These are phyloP conservation scores for Haplosporangium sp. DNA, from an alignment of 371 early-diverging fungal species.

Conservation along the genomic window DNA sequence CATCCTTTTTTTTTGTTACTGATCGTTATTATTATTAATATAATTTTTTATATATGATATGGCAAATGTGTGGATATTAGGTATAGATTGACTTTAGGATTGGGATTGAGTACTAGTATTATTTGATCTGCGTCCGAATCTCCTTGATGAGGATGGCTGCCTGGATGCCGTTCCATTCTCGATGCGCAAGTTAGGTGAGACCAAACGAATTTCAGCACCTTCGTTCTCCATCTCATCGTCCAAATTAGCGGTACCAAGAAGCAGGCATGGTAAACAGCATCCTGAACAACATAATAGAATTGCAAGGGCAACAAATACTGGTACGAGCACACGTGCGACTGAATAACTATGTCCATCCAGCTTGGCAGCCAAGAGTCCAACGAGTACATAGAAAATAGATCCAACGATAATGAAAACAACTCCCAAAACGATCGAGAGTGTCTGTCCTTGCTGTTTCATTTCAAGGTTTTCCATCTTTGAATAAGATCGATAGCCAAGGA, in stretches of 20 bases:
- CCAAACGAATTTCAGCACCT: constrained; percentile 41
- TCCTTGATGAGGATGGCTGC: constrained; percentile 16
- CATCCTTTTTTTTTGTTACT: no score
- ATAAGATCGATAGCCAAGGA: constrained; percentile 60
- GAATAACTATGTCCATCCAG: constrained; percentile 68
- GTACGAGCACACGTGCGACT: constrained; percentile 79
- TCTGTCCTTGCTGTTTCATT: constrained; percentile 63
- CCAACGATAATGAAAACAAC: constrained; percentile 68
- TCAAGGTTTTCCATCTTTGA: constrained; percentile 64
- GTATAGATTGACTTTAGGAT: background rate
- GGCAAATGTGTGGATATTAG: background rate
- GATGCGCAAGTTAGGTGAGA: constrained; percentile 50
- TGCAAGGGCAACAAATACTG: constrained; percentile 82
- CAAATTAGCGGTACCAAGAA: constrained; percentile 25
- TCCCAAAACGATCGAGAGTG: constrained; percentile 62
- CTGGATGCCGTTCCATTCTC: constrained; percentile 23
- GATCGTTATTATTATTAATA: background rate
- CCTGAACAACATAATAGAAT: constrained; percentile 78
- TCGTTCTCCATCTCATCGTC: constrained; percentile 41
- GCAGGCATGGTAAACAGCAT: constrained; percentile 79
- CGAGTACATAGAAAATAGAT: constrained; percentile 74
- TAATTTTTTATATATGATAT: background rate
- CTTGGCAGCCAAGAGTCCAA: constrained; percentile 78
- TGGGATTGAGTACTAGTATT: constrained; percentile 23
- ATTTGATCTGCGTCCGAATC: constrained; percentile 39